Evolutionary conservation across 2,329 filamentous ascomycete genomes (phyloP), one percentile per base, ranked within the genome.

Genomic region (Alternaria novae-zelandiae): DNA sequence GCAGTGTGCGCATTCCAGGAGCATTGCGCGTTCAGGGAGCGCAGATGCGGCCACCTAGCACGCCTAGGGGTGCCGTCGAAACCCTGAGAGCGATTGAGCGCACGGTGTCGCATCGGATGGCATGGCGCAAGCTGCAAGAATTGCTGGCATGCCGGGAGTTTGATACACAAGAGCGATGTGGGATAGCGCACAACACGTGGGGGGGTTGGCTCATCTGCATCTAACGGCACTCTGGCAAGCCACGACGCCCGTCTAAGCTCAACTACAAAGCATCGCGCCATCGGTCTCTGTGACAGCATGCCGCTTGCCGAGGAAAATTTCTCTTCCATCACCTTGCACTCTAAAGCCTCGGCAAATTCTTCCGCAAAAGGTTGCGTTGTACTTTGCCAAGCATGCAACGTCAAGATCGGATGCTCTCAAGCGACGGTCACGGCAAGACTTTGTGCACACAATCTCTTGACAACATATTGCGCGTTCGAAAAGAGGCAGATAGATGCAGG

Each of bases 141-240:
- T 44, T 15, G 49, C 51, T 56, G 54, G 54, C 54, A 56, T 43
- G 43, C 43, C 26, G 13, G 26, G 12, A 10, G 25, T 61, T 25
- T 45, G 41, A 25, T 43, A 54, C 47, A 59, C 25, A 59, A 45
- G 59, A 67, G 30, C 41, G 17, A 50, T 36, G 57, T 59, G 57
- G 56, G 62, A 67, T 64, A 51, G 49, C 30, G 54, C 45, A 59
- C 67, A 73, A 70, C 69, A 68, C 70, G 70, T 73, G 70, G 70
- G 70, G 69, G 47, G 41, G n/a, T 11, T 41, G 26, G 28, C 36
- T 59, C 62, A 59, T 59, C 60, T 63, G 56, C 41, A 57, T 62
- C 54, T 20, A 55, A 43, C 44, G 50, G 59, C 59, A 49, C 20
- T 44, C 44, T 36, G 49, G 30, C 28, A 36, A 53, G 30, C 30